phyloP scores from a whole-genome alignment of 257 asterid genomes.

The Gentiana macrophylla region DNA sequence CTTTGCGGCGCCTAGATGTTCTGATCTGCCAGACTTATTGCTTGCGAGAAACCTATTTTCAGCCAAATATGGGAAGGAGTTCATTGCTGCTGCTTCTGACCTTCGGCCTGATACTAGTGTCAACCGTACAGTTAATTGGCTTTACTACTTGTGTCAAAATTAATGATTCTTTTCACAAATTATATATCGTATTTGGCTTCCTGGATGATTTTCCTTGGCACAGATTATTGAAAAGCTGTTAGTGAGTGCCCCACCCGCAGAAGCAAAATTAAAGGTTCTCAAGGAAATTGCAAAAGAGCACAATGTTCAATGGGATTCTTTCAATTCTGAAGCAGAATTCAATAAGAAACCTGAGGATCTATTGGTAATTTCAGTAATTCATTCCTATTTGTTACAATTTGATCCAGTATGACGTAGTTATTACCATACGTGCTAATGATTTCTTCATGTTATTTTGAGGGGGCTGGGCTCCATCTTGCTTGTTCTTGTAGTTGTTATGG shows the following conservation, averaged over 20 bases:
- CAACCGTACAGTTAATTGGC: slow-evolving; percentile 74
- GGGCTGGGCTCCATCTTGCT: not conserved
- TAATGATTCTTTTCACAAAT: not conserved
- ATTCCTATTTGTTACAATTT: slow-evolving; percentile 3
- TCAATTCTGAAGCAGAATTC: slow-evolving; percentile 65
- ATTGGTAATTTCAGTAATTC: slow-evolving; percentile 33
- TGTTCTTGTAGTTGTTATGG: not conserved
- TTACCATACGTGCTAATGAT: too few species aligned
- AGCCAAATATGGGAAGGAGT: slow-evolving; percentile 88
- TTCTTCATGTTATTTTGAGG: too few species aligned
- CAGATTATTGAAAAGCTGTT: slow-evolving; percentile 92
- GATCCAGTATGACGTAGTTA: not conserved
- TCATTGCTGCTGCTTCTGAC: slow-evolving; percentile 83
- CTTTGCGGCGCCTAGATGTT: slow-evolving; percentile 90
- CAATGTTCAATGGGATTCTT: slow-evolving; percentile 62
- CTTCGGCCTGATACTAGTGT: slow-evolving; percentile 93
- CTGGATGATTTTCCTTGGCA: slow-evolving; percentile 1
- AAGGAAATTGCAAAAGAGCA: slow-evolving; percentile 67
- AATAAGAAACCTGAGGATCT: slow-evolving; percentile 84
- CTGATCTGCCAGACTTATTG: slow-evolving; percentile 83
- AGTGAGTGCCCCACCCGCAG: slow-evolving; percentile 57
- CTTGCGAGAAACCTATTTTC: slow-evolving; percentile 69
- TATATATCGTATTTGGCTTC: not conserved
- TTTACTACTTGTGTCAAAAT: slow-evolving; percentile 1
- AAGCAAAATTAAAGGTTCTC: slow-evolving; percentile 49